phyloP scores from a whole-genome alignment of 805 yeast genomes.

The Ascoidea asiatica region DNA sequence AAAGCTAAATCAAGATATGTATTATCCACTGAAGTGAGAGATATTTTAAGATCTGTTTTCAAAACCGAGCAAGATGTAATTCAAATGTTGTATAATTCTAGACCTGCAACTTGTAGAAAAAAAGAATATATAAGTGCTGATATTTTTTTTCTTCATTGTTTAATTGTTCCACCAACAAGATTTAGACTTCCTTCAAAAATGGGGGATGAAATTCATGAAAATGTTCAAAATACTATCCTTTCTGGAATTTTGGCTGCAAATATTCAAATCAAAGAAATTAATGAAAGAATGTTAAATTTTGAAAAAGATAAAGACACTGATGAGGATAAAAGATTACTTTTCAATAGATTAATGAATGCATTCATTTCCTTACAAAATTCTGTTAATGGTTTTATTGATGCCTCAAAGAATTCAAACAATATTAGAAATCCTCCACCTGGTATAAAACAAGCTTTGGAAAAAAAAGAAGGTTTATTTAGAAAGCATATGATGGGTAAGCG shows the following conservation, averaged over 20 bases:
- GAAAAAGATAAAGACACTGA: constrained; percentile 47
- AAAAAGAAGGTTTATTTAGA: constrained; percentile 96
- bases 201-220: constrained; percentile 94
- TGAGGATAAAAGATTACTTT: constrained; percentile 63
- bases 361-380: constrained; percentile 92
- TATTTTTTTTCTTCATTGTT: constrained; percentile 76
- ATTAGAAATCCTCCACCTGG: constrained; percentile 77
- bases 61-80: constrained; percentile 55
- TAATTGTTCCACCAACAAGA: constrained; percentile 93
- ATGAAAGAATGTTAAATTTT: constrained; percentile 60
- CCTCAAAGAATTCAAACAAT: constrained; percentile 63
- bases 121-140: constrained; percentile 45
- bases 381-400: constrained; percentile 86
- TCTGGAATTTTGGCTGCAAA: constrained; percentile 72
- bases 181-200: constrained; percentile 93
- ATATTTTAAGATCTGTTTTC: constrained; percentile 65
- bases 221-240: constrained; percentile 79
- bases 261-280: constrained; percentile 73
- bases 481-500: constrained; percentile 99
- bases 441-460: constrained; percentile 92
- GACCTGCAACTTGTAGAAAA: constrained; percentile 41
- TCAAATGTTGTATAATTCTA: constrained; percentile 66
- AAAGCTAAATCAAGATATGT: constrained; percentile 74
- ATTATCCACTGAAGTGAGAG: constrained; percentile 76
- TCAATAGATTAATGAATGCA: constrained; percentile 87